These are phyloP conservation scores for Marasmius tenuissimus DNA, from an alignment of 1,284 basidiomycete species.

Conservation along the genomic window DNA sequence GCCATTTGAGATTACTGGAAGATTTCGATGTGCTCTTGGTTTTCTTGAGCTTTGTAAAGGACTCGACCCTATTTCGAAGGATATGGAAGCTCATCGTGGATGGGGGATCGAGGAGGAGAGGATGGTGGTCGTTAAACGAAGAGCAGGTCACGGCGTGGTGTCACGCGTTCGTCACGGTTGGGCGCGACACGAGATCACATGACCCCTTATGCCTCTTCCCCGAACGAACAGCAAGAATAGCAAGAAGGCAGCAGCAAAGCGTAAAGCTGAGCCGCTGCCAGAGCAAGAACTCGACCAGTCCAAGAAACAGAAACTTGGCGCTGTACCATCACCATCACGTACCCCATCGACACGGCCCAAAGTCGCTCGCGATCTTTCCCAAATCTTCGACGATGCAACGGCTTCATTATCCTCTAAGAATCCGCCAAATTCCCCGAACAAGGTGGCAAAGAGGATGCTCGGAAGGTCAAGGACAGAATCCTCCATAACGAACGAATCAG, in stretches of 20 bases:
- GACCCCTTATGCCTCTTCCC: constrained; percentile 21
- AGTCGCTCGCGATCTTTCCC: constrained; percentile 33
- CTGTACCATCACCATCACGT: constrained; percentile 16
- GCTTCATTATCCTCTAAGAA: constrained; percentile 17
- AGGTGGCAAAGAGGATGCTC: constrained; percentile 47
- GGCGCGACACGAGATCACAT: constrained; percentile 5
- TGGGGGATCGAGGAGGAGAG: not conserved
- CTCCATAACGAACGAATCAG: constrained; percentile 36
- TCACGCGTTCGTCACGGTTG: constrained; percentile 20
- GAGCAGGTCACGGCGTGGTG: constrained; percentile 15
- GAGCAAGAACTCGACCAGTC: constrained; percentile 14
- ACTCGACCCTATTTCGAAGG: constrained; percentile 54
- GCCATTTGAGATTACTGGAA: constrained; percentile 56
- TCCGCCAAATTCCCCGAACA: constrained; percentile 30
- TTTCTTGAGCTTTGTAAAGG: constrained; percentile 55
- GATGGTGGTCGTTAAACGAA: constrained; percentile 10
- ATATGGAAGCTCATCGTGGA: constrained; percentile 47
- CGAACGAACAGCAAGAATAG: constrained; percentile 49
- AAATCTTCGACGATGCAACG: constrained; percentile 36
- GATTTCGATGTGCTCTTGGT: constrained; percentile 48
- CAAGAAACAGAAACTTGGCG: constrained; percentile 31
- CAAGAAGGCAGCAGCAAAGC: constrained; percentile 33
- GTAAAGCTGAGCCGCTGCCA: constrained; percentile 22
- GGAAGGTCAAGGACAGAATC: constrained; percentile 56
- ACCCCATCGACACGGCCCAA: constrained; percentile 11